Evolutionary conservation across 768 basidiomycete species (phyloP).

Genomic region (Trametes cingulata): DNA sequence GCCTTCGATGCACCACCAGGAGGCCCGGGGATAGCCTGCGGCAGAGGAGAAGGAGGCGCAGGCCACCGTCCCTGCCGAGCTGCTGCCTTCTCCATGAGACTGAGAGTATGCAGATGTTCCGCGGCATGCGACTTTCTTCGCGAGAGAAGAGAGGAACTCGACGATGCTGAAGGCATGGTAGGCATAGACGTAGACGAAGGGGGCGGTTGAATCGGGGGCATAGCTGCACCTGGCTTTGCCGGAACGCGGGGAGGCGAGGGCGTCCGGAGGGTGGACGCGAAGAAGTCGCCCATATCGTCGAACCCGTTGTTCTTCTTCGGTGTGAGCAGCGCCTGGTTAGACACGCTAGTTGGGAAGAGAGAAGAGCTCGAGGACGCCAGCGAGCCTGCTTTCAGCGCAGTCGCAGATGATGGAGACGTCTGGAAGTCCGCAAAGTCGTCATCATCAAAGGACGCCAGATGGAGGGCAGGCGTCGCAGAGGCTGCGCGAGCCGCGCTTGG

Average conservation of each 20-base stretch:
- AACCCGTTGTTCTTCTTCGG: conserved; percentile 31
- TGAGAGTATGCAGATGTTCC: conserved; percentile 58
- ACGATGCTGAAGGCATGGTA: not conserved
- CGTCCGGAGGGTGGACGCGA: conserved; percentile 42
- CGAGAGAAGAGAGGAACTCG: conserved; percentile 11
- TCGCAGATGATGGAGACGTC: conserved; percentile 14
- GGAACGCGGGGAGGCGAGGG: conserved; percentile 44
- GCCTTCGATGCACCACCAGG: conserved; percentile 13
- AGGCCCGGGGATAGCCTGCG: conserved; percentile 42
- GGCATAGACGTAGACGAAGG: conserved; percentile 9
- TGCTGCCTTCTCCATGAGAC: conserved; percentile 58
- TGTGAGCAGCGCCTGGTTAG: conserved; percentile 24
- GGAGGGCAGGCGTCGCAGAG: not conserved
- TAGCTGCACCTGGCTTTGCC: conserved; percentile 16
- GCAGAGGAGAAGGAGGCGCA: conserved; percentile 48
- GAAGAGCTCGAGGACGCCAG: conserved; percentile 26
- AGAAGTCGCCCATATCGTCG: conserved; percentile 53
- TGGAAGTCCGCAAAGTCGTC: conserved; percentile 31
- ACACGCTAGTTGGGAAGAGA: conserved; percentile 24
- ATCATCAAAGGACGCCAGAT: conserved; percentile 21
- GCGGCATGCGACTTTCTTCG: conserved; percentile 39
- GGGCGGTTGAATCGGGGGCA: not conserved
- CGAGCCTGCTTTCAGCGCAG: conserved; percentile 17
- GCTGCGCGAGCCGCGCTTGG: not conserved
- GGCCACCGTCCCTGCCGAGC: conserved; percentile 47